phyloP scores from a whole-genome alignment of 2,329 filamentous ascomycete genomes.

The Penicillium crustosum region DNA sequence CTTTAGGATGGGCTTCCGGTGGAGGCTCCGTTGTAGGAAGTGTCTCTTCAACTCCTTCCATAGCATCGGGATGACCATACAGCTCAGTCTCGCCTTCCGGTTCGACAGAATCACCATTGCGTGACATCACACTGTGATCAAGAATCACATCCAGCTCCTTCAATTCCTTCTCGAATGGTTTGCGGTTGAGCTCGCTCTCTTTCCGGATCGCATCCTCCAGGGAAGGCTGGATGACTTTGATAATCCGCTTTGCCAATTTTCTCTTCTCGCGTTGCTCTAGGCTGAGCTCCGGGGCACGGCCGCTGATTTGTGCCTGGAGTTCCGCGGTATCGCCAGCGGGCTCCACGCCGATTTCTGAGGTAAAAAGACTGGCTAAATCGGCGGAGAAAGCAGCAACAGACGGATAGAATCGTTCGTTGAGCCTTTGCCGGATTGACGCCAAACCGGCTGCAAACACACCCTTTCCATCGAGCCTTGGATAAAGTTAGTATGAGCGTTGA shows the following conservation, averaged over 20 bases:
- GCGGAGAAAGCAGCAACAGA: constrained; percentile 61
- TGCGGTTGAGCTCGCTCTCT: constrained; percentile 76
- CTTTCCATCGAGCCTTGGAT: constrained; percentile 50
- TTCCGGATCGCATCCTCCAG: constrained; percentile 74
- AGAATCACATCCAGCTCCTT: constrained; percentile 73
- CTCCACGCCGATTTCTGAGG: constrained; percentile 53
- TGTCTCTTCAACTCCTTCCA: constrained; percentile 23
- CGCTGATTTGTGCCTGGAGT: constrained; percentile 53
- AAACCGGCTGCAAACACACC: constrained; percentile 57
- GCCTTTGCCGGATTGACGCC: constrained; percentile 51
- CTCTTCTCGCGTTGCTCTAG: constrained; percentile 76
- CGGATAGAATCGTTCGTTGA: constrained; percentile 59
- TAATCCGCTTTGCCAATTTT: constrained; percentile 82
- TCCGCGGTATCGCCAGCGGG: constrained; percentile 47
- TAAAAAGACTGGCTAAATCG: constrained; percentile 58
- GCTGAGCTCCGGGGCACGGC: constrained; percentile 46
- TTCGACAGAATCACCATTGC: constrained; percentile 48
- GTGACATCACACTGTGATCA: constrained; percentile 61
- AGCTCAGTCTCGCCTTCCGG: constrained; percentile 42
- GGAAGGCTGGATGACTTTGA: constrained; percentile 76
- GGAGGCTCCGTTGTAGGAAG: constrained; percentile 15
- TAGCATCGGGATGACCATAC: constrained; percentile 26
- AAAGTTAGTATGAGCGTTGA: constrained; percentile 18
- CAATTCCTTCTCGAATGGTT: constrained; percentile 67
- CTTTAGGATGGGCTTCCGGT: constrained; percentile 8